Base-by-base conservation (phyloP, 2,329 filamentous ascomycete species). In the Ophiostoma angusticollis region DNA sequence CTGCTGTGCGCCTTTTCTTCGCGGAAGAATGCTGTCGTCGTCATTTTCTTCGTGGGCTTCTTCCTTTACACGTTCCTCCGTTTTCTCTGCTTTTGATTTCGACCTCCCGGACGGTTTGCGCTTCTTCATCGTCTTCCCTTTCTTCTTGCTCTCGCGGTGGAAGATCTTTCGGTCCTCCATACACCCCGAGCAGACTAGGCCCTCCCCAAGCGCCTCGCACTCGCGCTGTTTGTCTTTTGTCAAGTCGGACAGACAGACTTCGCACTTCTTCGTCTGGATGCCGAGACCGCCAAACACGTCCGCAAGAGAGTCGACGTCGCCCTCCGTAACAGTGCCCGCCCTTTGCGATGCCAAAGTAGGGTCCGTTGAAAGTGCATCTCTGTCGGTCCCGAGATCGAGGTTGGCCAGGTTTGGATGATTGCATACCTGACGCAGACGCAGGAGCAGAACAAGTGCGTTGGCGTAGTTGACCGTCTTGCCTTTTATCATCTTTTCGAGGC, bases 371-470 rank as follows among this genome's bases (percentile, higher is more conserved):
- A 94, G 62, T 3, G 84, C 84, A 52, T 96, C 91, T 50, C 80
- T 85, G 55, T 98, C 91, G 47, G 84, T 84, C 40, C 80, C 80
- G 41, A 95, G 67, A 53, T 93, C 89, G 46, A 79, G 80, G 47
- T 84, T 84, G 11, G 94, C 80, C 32, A 98, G 68, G 48, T 85
- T 80, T 0, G 87, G 86, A 55, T 98, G 91, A 53, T 98, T 94
- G 58, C 91, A 98, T 16, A 86, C 84, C 58, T 98, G 91, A 43
- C 91, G 74, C 44, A 98, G 67, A 28, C 91, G 79, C 40, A 98
- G 65, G n/a, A 98, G 72, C 44, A 98, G 65, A 11, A 94, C 87
- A 53, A 98, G 74, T 14, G 91, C 91, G 51, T 86, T 93, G 42
- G 93, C 89, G 55, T 96, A 96, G 62, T 86, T 93, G 38, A 87